phyloP scores from a whole-genome alignment of 306 rosid genomes.

The Calophaca sinica region DNA sequence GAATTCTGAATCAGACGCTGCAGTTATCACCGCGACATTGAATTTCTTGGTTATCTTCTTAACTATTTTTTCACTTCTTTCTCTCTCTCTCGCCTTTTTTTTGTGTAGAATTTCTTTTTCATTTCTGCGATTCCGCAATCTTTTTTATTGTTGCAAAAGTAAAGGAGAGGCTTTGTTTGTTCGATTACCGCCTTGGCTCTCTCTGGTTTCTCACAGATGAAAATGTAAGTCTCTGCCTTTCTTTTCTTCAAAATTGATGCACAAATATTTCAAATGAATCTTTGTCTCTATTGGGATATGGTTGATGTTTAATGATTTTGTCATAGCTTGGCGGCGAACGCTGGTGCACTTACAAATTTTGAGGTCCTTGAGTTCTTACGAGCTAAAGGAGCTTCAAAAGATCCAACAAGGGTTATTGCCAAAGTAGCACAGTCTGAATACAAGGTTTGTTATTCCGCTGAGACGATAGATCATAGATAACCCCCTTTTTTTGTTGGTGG shows the following conservation, averaged over 20 bases:
- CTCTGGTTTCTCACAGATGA: too few relatives aligned
- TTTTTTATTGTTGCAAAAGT: too few relatives aligned
- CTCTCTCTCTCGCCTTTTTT: too few relatives aligned
- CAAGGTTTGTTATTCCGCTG: conserved; percentile 53
- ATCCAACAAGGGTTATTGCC: conserved; percentile 69
- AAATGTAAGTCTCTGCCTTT: too few relatives aligned
- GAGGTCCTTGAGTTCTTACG: conserved; percentile 76
- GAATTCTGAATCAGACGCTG: too few relatives aligned
- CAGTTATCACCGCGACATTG: too few relatives aligned
- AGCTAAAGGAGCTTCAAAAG: conserved; percentile 78
- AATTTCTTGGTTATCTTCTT: too few relatives aligned
- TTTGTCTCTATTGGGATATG: background rate
- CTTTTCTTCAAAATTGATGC: background rate
- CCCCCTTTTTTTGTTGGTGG: background rate
- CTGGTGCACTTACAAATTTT: conserved; percentile 69
- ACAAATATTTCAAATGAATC: conserved; percentile 4
- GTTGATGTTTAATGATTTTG: conserved; percentile 17
- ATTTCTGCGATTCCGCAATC: too few relatives aligned
- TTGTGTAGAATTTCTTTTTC: too few relatives aligned
- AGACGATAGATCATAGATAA: background rate
- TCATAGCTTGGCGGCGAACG: conserved; percentile 66
- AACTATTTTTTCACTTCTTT: too few relatives aligned
- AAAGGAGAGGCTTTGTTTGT: too few relatives aligned
- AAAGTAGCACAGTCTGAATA: conserved; percentile 70
- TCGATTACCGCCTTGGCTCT: background rate